Evolutionary conservation across 2,329 filamentous ascomycete genomes (phyloP).

Genomic region (Metarhizium album): DNA sequence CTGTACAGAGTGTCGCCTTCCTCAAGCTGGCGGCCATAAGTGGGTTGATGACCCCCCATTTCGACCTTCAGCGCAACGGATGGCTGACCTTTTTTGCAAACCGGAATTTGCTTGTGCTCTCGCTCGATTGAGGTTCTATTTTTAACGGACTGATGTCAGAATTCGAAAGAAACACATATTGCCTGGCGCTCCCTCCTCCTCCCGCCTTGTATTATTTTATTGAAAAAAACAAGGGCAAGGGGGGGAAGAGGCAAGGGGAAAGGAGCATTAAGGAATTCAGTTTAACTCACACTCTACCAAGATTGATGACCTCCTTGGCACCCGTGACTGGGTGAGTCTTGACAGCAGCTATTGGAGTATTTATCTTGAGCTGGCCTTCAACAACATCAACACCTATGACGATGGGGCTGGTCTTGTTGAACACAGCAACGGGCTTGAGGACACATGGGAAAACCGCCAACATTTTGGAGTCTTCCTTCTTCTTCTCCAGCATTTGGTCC

Average conservation of each 20-base stretch:
- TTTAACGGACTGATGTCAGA: not conserved
- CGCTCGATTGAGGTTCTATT: conserved; percentile 85
- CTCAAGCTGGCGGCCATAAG: conserved; percentile 90
- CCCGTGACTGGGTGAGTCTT: conserved; percentile 71
- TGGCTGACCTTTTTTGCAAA: conserved; percentile 95
- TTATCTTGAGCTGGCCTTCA: conserved; percentile 77
- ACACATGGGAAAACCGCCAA: conserved; percentile 96
- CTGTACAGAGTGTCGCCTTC: conserved; percentile 84
- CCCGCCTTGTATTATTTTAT: too few species aligned
- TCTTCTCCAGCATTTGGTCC: conserved; percentile 73
- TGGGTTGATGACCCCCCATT: conserved; percentile 79
- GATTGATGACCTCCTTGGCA: conserved; percentile 68
- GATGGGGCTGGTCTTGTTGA: conserved; percentile 97
- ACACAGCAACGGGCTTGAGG: conserved; percentile 78
- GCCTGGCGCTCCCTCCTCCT: not conserved
- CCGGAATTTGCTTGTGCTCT: conserved; percentile 86
- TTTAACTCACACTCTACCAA: conserved; percentile 82
- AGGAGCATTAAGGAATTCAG: not conserved
- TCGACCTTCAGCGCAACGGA: conserved; percentile 98
- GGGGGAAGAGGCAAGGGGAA: not conserved
- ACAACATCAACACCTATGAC: conserved; percentile 90
- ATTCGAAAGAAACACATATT: not conserved
- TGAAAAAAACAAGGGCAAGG: not conserved
- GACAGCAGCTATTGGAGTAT: conserved; percentile 82
- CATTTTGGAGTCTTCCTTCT: conserved; percentile 94